Evolutionary conservation across 1,284 basidiomycete genomes (phyloP), one percentile per base, ranked within the genome.

Genomic region (Anthracocystis walkeri): DNA sequence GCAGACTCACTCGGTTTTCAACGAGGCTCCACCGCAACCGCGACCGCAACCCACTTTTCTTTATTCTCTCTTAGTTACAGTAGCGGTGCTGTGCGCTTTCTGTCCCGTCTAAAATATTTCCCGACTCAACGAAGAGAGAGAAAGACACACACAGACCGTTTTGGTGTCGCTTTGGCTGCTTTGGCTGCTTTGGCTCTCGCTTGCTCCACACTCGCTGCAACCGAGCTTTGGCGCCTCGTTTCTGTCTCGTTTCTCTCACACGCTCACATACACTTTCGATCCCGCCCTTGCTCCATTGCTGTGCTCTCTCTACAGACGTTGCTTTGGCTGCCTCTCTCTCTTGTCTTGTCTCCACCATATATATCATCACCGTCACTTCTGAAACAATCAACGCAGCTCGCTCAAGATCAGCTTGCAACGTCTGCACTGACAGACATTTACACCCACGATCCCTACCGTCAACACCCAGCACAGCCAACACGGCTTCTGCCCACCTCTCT

Each of bases 371-470:
- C 8, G 11, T 40, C 33, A 12, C 33, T 40, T 21, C 21, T 18
- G 2, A 7, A 16, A 12, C 7, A 8, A 45, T 8, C 42, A 45
- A 45, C 35, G 35, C 35, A 38, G 45, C 20, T 16, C 20, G 45
- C 25, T 46, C 45, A 6, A 25, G 3, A 20, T 31, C n/a, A 2
- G 11, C 38, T 27, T 25, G 21, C 12, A 31, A 4, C 40, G 25
- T 42, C 52, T 41, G 52, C 12, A 29, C 21, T 1, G 21, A 51
- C 27, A 51, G 18, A 38, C 31, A 35, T 6, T 12, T 12, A 27
- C 20, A 21, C 18, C 3, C 27, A 54, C 52, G 27, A 54, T 54
- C 27, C 52, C 52, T 54, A 44, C 52, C 41, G 27, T 18, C 52
- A 54, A 27, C 52, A 44, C 44, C 52, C 6, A 18, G 18, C 25